Conservation (phyloP, 2,329 filamentous ascomycete species). For the Xylaria sp. region DNA sequence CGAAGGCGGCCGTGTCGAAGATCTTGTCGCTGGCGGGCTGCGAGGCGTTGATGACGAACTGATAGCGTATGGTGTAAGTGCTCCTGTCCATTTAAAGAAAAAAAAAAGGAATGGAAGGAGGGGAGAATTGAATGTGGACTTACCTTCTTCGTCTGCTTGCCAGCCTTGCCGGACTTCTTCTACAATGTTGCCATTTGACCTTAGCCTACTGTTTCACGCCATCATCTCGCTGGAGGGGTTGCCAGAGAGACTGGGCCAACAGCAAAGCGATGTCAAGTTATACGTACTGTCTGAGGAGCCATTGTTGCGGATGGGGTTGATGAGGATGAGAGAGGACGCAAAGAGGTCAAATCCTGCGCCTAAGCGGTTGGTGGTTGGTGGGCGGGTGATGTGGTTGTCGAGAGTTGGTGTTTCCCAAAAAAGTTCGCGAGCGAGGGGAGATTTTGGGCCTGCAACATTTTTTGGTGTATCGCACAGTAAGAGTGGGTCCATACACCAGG, state of each 20-base stretch:
- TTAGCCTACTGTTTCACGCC: constrained; percentile 96
- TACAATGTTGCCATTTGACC: constrained; percentile 67
- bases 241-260: constrained; percentile 71
- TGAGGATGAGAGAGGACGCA: constrained; percentile 64
- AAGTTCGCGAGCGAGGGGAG: constrained; percentile 38
- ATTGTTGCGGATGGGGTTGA: constrained; percentile 64
- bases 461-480: constrained; percentile 50
- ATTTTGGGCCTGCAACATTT: constrained; percentile 44
- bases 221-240: constrained; percentile 55
- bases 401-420: constrained; percentile 37
- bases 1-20: constrained; percentile 98
- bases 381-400: constrained; percentile 41
- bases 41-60: constrained; percentile 99
- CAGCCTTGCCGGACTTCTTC: constrained; percentile 74
- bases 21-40: constrained; percentile 99
- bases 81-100: background rate
- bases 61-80: constrained; percentile 29
- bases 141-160: constrained; percentile 89
- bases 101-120: background rate
- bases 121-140: constrained; percentile 39
- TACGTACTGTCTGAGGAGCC: constrained; percentile 91
- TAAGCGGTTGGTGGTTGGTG: constrained; percentile 22
- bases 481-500: constrained; percentile 38
- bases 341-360: constrained; percentile 71
- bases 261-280: constrained; percentile 86